phyloP scores from a whole-genome alignment of 2,329 filamentous ascomycete species.

The Penicillium sp. region DNA sequence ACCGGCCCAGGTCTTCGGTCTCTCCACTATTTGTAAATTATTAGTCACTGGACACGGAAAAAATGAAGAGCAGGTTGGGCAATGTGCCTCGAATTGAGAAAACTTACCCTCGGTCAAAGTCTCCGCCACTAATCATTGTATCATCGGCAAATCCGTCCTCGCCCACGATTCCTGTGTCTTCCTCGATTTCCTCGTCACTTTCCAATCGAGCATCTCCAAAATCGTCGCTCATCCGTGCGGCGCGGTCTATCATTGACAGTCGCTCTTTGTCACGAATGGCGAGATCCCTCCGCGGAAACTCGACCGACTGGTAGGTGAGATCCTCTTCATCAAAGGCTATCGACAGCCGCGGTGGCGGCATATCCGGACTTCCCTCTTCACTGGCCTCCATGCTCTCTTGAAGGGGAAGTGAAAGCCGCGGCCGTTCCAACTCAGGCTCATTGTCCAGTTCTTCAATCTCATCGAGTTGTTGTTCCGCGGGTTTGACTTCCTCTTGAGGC shows the following conservation, averaged over 20 bases:
- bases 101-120: constrained; percentile 36
- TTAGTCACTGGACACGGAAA: constrained; percentile 10
- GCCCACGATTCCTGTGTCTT: constrained; percentile 35
- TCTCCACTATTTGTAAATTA: constrained; percentile 32
- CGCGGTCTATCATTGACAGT: constrained; percentile 40
- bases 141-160: constrained; percentile 34
- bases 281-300: constrained; percentile 39
- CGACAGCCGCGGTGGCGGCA: constrained; percentile 35
- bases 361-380: constrained; percentile 37
- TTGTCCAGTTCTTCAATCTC: constrained; percentile 45
- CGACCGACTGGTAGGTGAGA: constrained; percentile 37
- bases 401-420: constrained; percentile 42
- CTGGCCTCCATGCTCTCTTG: constrained; percentile 42
- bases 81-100: neutral
- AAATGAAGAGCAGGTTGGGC: constrained; percentile 11
- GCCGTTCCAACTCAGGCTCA: constrained; percentile 41
- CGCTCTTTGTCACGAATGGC: constrained; percentile 34
- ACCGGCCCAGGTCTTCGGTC: constrained; percentile 39
- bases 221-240: constrained; percentile 44
- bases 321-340: constrained; percentile 43
- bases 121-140: constrained; percentile 33
- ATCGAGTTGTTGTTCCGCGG: constrained; percentile 18
- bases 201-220: constrained; percentile 47
- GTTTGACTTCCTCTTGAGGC: constrained; percentile 32
- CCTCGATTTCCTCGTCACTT: constrained; percentile 36